These are phyloP conservation scores for Astragalus glycyphyllos DNA, from an alignment of 306 rosid species.

Conservation along the genomic window DNA sequence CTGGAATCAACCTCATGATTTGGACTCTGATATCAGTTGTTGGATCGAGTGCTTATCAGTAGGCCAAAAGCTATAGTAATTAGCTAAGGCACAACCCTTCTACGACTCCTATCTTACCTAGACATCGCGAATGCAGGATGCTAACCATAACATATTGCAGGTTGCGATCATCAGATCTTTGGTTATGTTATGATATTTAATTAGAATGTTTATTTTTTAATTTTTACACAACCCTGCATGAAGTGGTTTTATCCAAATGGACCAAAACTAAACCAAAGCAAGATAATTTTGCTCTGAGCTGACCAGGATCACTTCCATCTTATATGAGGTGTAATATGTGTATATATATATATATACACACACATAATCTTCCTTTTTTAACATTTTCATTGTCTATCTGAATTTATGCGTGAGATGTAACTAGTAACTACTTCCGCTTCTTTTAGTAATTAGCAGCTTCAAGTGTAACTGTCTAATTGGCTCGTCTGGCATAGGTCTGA, in stretches of 20 bases:
- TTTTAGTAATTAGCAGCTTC: constrained; percentile 11
- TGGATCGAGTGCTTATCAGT: not conserved
- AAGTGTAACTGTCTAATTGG: constrained; percentile 24
- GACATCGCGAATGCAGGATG: not conserved
- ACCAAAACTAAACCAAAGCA: not conserved
- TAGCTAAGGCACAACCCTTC: not conserved
- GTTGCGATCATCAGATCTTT: constrained; percentile 16
- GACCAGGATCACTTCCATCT: not conserved
- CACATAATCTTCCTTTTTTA: no score
- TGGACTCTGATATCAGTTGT: not conserved
- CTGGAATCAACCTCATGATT: not conserved
- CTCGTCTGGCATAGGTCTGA: constrained; percentile 63
- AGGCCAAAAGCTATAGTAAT: constrained; percentile 1
- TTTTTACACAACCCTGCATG: not conserved
- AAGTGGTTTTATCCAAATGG: not conserved
- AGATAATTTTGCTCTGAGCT: constrained; percentile 15
- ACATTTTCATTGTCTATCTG: constrained; percentile 5
- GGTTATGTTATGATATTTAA: not conserved
- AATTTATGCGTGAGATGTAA: not conserved
- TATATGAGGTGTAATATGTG: no score
- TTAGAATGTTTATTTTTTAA: no score
- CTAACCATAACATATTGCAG: constrained; percentile 2
- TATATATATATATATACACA: no score
- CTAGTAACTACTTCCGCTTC: constrained; percentile 15
- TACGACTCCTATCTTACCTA: not conserved